Conservation (phyloP, 768 basidiomycete genomes). For the Suillus americanus region DNA sequence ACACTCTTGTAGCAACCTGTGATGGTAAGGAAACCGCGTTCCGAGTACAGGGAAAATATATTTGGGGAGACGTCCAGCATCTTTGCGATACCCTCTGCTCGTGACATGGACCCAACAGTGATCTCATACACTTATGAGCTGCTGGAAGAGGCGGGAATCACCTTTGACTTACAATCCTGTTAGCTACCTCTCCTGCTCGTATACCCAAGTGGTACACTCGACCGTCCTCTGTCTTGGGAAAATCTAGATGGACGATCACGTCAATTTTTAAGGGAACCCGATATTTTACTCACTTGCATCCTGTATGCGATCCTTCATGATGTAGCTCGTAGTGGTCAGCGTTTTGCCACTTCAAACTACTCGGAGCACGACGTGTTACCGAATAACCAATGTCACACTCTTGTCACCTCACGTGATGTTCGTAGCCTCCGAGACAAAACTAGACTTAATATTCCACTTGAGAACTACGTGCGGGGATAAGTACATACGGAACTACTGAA, state of each 20-base stretch:
- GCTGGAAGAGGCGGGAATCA: constrained; percentile 1
- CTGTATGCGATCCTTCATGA: constrained; percentile 61
- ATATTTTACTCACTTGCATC: constrained; percentile 60
- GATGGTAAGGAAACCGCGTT: constrained; percentile 74
- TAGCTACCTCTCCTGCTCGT: constrained; percentile 74
- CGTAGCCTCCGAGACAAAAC: background rate
- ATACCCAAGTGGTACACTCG: constrained; percentile 82
- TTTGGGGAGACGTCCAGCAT: constrained; percentile 59
- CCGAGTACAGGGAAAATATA: constrained; percentile 64
- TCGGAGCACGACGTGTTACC: background rate
- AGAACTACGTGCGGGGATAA: too few species aligned
- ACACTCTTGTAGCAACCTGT: constrained; percentile 63
- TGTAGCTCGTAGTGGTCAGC: background rate
- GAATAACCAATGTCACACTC: background rate
- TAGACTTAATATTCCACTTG: too few species aligned
- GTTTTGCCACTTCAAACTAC: background rate
- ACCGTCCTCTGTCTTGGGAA: constrained; percentile 69
- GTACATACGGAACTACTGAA: too few species aligned
- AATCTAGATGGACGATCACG: constrained; percentile 46
- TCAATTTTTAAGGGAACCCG: background rate
- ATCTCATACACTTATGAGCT: constrained; percentile 42
- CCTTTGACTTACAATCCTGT: constrained; percentile 59
- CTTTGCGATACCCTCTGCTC: constrained; percentile 59
- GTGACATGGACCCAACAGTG: constrained; percentile 72
- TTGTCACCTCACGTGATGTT: background rate